Conservation (phyloP, 1,284 basidiomycete species). For the Ceratobasidium sp. region DNA sequence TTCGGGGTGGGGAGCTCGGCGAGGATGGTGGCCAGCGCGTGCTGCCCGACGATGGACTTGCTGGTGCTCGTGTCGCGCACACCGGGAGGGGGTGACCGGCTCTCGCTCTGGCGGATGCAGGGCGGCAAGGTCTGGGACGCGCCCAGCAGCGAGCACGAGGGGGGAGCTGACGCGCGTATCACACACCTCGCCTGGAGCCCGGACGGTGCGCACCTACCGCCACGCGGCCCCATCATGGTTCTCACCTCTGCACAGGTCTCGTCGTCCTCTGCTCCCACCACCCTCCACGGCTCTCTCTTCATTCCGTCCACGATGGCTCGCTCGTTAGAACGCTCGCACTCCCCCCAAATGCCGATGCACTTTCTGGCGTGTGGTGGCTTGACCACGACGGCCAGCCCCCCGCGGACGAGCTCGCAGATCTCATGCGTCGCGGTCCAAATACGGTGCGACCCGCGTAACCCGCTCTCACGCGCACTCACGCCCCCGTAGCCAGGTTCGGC, state of each 20-base stretch:
- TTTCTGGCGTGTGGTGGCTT: slow-evolving; percentile 75
- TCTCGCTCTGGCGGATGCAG: slow-evolving; percentile 79
- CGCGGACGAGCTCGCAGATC: slow-evolving; percentile 61
- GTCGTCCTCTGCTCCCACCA: slow-evolving; percentile 61
- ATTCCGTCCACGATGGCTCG: slow-evolving; percentile 76
- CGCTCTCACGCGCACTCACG: neutral
- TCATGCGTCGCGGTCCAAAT: slow-evolving; percentile 69
- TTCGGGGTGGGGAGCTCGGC: slow-evolving; percentile 23
- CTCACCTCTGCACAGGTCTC: slow-evolving; percentile 46
- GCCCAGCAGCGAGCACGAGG: slow-evolving; percentile 53
- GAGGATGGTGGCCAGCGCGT: slow-evolving; percentile 53
- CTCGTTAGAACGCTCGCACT: slow-evolving; percentile 59
- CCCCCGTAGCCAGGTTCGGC: slow-evolving; percentile 71
- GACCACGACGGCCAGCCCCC: slow-evolving; percentile 56
- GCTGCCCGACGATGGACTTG: slow-evolving; percentile 84
- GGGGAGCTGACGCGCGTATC: slow-evolving; percentile 54
- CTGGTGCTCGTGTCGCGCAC: slow-evolving; percentile 68
- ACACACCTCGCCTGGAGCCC: slow-evolving; percentile 77
- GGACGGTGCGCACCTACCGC: slow-evolving; percentile 61
- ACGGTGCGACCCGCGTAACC: slow-evolving; percentile 58
- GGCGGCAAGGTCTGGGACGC: slow-evolving; percentile 79
- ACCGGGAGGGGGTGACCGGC: slow-evolving; percentile 64
- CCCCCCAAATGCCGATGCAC: slow-evolving; percentile 46
- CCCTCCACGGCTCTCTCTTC: slow-evolving; percentile 68
- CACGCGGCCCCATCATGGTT: slow-evolving; percentile 31